A percentile compares a stretch with the other conserved stretches of the same genome.
Evolutionary conservation across 345 rosid genomes (phyloP).

Genomic region (Pistacia atlantica): DNA sequence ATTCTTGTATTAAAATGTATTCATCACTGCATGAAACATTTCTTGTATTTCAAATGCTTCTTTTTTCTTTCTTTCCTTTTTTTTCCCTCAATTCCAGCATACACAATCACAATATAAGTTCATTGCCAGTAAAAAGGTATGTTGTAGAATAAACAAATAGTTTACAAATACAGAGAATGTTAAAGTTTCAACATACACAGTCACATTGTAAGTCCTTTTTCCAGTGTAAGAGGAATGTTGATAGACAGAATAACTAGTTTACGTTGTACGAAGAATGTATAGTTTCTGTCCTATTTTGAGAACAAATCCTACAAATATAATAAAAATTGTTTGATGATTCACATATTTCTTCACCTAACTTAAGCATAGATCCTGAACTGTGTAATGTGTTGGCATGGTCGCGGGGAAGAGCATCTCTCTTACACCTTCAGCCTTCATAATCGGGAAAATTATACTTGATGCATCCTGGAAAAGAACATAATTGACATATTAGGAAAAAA

Average conservation of each 20-base stretch:
- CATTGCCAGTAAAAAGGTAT: background rate
- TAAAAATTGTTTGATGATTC: background rate
- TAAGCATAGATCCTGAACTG: background rate
- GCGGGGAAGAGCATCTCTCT: constrained; percentile 8
- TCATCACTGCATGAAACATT: too few species aligned
- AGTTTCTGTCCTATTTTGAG: background rate
- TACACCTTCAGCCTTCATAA: constrained; percentile 1
- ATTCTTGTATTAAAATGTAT: too few species aligned
- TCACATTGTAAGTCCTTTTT: too few species aligned
- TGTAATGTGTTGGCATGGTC: background rate
- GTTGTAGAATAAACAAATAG: too few species aligned
- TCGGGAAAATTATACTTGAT: background rate
- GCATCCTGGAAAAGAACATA: background rate
- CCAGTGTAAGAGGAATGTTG: too few species aligned
- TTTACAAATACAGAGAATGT: background rate
- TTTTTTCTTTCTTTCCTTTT: too few species aligned
- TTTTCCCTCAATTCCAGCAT: background rate
- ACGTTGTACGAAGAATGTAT: background rate
- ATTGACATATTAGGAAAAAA: background rate
- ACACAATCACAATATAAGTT: background rate
- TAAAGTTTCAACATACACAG: background rate
- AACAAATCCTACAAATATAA: background rate
- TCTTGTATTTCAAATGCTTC: too few species aligned
- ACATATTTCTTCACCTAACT: background rate
- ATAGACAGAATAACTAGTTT: background rate